Evolutionary conservation across 257 asterid genomes (phyloP), one percentile per base, ranked within the genome.

Genomic region (Plectranthus barbatus): DNA sequence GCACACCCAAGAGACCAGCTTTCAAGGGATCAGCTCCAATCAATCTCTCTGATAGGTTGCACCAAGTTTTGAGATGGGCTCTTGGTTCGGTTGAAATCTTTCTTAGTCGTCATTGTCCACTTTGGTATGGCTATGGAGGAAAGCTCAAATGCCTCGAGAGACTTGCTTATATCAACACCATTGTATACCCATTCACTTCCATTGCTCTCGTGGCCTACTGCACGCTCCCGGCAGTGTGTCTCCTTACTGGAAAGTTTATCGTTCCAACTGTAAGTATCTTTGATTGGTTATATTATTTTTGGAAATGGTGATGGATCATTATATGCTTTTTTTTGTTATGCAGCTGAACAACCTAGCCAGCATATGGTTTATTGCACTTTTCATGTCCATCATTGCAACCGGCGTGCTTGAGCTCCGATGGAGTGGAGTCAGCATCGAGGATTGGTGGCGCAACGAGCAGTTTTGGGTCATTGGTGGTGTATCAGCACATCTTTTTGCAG

Each of bases 1-100:
- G 94, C 73, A 67, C 80, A 19, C 96, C 96, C 0, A 77, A 78
- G 72, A 78, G 91, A 74, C 77, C 91, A 0, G 86, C 89, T 62
- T 88, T 88, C 72, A 85, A 88, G 70, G 94, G 96, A 75, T 88
- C 96, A 62, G 91, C 96, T 48, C 96, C 89, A 18, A 88, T 88
- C 71, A 87, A 87, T 78, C 81, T 87, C 56, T 87, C 95, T 39
- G 94, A 85, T 56, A 79, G 94, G 77, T 75, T 87, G 83, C 94
- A 85, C 67, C 94, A 87, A 80, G 94, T 87, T 53, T 77, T 84
- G 74, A 78, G 95, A 58, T 68, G 73, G 73, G 73, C 73, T 49
- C 73, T 68, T 49, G 73, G 73, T 58, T 68, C 73, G 12, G 73
- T 68, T 4, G 73, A 68, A 49, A 68, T 68, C 50, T 68, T 68